Evolutionary conservation across 2,329 filamentous ascomycete species (phyloP).

Genomic region (Diaporthe destruens): DNA sequence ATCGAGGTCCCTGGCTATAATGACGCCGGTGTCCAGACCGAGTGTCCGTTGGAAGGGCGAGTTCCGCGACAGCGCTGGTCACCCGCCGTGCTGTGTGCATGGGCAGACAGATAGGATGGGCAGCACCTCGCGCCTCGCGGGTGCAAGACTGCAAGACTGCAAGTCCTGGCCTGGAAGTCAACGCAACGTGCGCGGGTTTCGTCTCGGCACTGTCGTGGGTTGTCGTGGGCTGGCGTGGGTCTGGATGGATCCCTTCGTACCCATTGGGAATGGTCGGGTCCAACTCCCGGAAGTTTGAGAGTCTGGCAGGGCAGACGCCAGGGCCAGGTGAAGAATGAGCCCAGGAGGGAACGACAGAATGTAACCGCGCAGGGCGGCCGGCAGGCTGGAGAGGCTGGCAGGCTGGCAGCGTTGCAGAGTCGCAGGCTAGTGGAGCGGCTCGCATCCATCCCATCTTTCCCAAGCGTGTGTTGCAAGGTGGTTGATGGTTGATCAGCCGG

Average conservation of each 20-base stretch:
- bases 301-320: neutral
- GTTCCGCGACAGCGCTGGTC: slow-evolving; percentile 27
- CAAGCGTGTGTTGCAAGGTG: slow-evolving; percentile 31
- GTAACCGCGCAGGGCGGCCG: slow-evolving; percentile 31
- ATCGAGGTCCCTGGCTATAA: slow-evolving; percentile 36
- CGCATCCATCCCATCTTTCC: slow-evolving; percentile 25
- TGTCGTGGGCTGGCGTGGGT: neutral
- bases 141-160: no score
- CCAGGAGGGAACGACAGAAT: slow-evolving; percentile 9
- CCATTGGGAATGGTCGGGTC: slow-evolving; percentile 25
- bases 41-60: slow-evolving; percentile 20
- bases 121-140: neutral
- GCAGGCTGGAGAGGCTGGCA: no score
- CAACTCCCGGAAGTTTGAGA: slow-evolving; percentile 7
- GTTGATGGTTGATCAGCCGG: slow-evolving; percentile 41
- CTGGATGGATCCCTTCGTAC: slow-evolving; percentile 29
- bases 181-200: slow-evolving; percentile 35
- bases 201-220: slow-evolving; percentile 34
- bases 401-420: no score
- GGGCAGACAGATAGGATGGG: neutral
- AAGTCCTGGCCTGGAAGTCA: slow-evolving; percentile 19
- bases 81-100: slow-evolving; percentile 29
- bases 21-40: slow-evolving; percentile 11
- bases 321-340: slow-evolving; percentile 15
- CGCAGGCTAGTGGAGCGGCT: slow-evolving; percentile 35